These are phyloP conservation scores for Talinum fruticosum DNA, from an alignment of 148 eudicot genomes.

Conservation along the genomic window DNA sequence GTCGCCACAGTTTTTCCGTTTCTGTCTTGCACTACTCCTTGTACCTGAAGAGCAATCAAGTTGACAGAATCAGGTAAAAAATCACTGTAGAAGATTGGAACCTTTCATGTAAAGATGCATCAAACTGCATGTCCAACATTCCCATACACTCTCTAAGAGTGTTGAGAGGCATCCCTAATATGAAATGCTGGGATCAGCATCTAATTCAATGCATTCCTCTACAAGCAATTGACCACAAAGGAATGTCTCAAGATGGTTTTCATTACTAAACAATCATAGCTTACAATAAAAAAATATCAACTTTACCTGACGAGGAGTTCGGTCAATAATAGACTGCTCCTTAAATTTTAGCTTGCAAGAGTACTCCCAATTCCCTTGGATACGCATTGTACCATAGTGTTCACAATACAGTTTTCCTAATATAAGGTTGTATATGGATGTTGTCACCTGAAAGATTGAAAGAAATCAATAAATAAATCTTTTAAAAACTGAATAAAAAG, in stretches of 20 bases:
- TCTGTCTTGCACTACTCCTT: constrained; percentile 83
- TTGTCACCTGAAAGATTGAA: constrained; percentile 60
- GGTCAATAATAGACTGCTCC: constrained; percentile 90
- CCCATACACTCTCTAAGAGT: background rate
- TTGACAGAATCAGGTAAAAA: background rate
- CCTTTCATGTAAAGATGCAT: background rate
- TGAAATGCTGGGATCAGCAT: background rate
- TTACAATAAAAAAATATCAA: too few species aligned
- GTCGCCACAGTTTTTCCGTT: constrained; percentile 83
- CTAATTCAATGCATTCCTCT: background rate
- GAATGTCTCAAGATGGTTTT: background rate
- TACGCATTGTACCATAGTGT: constrained; percentile 93
- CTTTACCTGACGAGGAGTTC: constrained; percentile 90
- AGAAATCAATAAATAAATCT: background rate
- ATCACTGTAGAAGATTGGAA: background rate
- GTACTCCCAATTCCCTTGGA: constrained; percentile 65
- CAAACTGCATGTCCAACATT: constrained; percentile 3
- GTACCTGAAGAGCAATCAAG: constrained; percentile 57
- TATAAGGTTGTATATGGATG: constrained; percentile 93
- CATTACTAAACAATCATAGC: too few species aligned
- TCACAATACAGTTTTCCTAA: constrained; percentile 88
- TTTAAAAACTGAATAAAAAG: background rate
- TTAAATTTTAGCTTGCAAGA: constrained; percentile 85
- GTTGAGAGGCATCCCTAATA: background rate
- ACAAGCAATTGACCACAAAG: background rate